These are phyloP conservation scores for Ceratocystis huliohia DNA, from an alignment of 2,329 filamentous ascomycete species.

Conservation along the genomic window DNA sequence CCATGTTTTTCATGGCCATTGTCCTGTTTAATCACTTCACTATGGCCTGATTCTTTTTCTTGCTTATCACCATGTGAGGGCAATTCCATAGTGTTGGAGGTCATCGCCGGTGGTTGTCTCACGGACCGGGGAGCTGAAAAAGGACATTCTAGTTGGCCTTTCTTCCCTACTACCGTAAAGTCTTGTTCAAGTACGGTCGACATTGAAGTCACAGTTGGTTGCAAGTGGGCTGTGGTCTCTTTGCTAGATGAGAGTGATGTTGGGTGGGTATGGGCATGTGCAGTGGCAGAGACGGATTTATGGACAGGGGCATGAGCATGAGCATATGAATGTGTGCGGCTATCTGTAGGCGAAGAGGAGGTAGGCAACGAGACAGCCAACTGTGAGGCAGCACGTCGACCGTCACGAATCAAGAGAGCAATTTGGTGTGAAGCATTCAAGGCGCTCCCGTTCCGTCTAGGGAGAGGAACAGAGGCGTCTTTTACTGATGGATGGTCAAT, in stretches of 20 bases:
- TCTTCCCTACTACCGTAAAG: slow-evolving; percentile 75
- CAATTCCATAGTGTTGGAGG: not conserved
- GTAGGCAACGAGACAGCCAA: slow-evolving; percentile 36
- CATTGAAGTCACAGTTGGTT: slow-evolving; percentile 40
- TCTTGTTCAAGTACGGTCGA: slow-evolving; percentile 69
- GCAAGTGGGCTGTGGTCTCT: slow-evolving; percentile 35
- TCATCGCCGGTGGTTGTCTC: not conserved
- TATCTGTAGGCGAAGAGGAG: slow-evolving; percentile 1
- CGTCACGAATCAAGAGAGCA: slow-evolving; percentile 51
- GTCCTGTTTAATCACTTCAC: slow-evolving; percentile 21
- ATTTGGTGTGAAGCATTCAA: slow-evolving; percentile 43
- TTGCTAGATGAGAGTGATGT: slow-evolving; percentile 31
- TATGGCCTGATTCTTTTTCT: slow-evolving; percentile 23
- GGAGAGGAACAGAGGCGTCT: slow-evolving; percentile 42
- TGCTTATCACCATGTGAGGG: slow-evolving; percentile 20
- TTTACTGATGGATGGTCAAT: slow-evolving; percentile 36
- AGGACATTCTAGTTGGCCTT: slow-evolving; percentile 67
- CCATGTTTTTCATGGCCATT: slow-evolving; percentile 25
- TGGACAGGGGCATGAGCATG: not conserved
- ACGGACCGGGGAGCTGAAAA: slow-evolving; percentile 39
- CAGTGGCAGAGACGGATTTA: slow-evolving; percentile 2
- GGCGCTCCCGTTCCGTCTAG: slow-evolving; percentile 32
- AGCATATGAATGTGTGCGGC: not conserved
- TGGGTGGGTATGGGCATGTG: slow-evolving; percentile 4
- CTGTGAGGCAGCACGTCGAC: slow-evolving; percentile 44